Percentiles rank a stretch among this genome's conserved stretches.
Conservation (phyloP, 257 asterid species). For the Solanum chilense region DNA sequence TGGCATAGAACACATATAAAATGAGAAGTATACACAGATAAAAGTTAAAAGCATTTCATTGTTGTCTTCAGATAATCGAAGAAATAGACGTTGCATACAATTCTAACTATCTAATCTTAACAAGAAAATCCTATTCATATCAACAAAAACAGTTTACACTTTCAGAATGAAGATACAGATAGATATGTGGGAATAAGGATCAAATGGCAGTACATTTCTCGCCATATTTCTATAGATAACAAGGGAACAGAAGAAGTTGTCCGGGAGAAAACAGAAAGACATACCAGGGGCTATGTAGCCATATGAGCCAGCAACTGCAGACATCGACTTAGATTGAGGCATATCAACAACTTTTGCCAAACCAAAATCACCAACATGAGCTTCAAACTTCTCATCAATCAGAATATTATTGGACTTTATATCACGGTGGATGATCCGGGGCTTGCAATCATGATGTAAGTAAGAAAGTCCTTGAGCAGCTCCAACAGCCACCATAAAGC, state of each 20-base stretch:
- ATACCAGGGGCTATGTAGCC: conserved; percentile 97
- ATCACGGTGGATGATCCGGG: conserved; percentile 84
- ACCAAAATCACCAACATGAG: conserved; percentile 96
- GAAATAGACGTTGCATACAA: background rate
- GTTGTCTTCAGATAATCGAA: background rate
- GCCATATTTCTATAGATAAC: background rate
- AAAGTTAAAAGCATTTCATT: background rate
- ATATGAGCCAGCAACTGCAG: conserved; percentile 96
- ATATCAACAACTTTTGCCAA: conserved; percentile 90
- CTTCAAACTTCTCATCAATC: conserved; percentile 84
- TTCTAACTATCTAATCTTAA: background rate
- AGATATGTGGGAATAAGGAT: background rate
- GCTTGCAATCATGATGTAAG: conserved; percentile 83
- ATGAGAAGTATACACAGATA: background rate
- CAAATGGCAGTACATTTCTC: background rate
- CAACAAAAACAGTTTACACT: background rate
- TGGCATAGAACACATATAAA: background rate
- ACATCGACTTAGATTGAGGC: conserved; percentile 92
- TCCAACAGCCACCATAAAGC: conserved; percentile 71
- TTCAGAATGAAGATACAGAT: background rate
- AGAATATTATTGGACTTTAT: conserved; percentile 81
- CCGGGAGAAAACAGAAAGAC: conserved; percentile 3
- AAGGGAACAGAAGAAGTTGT: background rate
- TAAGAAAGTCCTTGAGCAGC: conserved; percentile 90
- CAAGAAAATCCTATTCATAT: background rate